Evolutionary conservation across 768 basidiomycete genomes (phyloP), one percentile per base, ranked within the genome.

Genomic region (Lentinula raphanica): DNA sequence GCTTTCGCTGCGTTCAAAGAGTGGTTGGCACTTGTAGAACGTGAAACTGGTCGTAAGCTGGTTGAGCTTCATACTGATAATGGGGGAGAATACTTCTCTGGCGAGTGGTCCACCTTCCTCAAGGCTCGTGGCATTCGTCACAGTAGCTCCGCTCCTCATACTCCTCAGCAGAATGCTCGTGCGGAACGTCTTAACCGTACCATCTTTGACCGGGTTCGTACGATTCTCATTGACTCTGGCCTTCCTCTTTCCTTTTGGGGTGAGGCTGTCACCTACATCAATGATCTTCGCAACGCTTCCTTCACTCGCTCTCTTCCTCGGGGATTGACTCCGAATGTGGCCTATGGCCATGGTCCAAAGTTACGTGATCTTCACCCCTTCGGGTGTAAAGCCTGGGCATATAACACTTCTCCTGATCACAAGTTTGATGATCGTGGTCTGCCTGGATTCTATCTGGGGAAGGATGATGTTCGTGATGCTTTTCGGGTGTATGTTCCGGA

Each of bases 111-210:
- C 2, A 2, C 54, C 0, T 66, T 74, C 45, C 66, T 78, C 0
- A 63, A 70, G 1, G 51, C 57, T 0, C 64, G 69, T 11, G 82
- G 82, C 0, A 82, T 74, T 0, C 31, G 58, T 5, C 70, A 69
- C 13, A 68, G 74, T 49, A 64, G 72, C 1, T 79, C 76, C 1
- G 65, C 72, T 1, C 74, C 76, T 19, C 69, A 81, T 59, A 76
- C 74, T 0, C 78, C 74, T 0, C 64, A 75, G 53, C 69, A 79
- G 44, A 81, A 80, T 57, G 75, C 79, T 0, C 60, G 79, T 17
- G 73, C 78, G 0, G 73, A 82, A 62, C 63, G 71, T 11, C 61
- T 66, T 2, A 81, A 79, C 59, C 61, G 72, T 8, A 76, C 72
- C 0, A 61, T 75, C 11, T 15, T 72, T 5, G 71, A 78, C 38